phyloP scores from a whole-genome alignment of 2,329 filamentous ascomycete species.

The Atkinsonella texensis region DNA sequence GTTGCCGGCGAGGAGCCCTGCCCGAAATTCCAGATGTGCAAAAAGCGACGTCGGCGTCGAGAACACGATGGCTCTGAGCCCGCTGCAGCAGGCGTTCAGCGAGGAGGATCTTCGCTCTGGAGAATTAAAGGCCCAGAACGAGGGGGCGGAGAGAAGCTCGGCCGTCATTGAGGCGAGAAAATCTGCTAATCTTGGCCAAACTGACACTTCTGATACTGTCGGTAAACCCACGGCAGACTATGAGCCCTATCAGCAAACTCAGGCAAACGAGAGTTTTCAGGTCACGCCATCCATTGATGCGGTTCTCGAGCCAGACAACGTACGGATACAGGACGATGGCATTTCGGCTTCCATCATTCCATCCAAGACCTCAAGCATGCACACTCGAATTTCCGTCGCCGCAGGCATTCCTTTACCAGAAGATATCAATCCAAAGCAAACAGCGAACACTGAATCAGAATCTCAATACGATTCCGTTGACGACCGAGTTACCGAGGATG shows the following conservation, averaged over 20 bases:
- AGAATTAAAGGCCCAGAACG: conserved; percentile 10
- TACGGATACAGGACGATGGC: conserved; percentile 1
- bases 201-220: neutral
- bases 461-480: conserved; percentile 1
- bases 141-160: neutral
- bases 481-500: conserved; percentile 1
- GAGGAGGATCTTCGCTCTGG: conserved; percentile 18
- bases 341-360: neutral
- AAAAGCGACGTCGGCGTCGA: conserved; percentile 48
- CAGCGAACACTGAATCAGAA: neutral
- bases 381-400: neutral
- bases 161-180: neutral
- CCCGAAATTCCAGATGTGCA: conserved; percentile 41
- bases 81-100: conserved; percentile 36
- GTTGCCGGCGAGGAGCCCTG: conserved; percentile 65
- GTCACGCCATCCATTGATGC: conserved; percentile 1
- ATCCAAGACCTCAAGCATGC: neutral
- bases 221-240: neutral
- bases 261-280: neutral
- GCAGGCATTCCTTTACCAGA: neutral
- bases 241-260: neutral
- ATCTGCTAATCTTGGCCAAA: neutral
- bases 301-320: neutral
- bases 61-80: conserved; percentile 37
- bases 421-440: conserved; percentile 1